A percentile compares a stretch with the other conserved stretches of the same genome.
These are phyloP conservation scores for Coemansia sp. DNA, from an alignment of 192 early-diverging fungal species.

Conservation along the genomic window DNA sequence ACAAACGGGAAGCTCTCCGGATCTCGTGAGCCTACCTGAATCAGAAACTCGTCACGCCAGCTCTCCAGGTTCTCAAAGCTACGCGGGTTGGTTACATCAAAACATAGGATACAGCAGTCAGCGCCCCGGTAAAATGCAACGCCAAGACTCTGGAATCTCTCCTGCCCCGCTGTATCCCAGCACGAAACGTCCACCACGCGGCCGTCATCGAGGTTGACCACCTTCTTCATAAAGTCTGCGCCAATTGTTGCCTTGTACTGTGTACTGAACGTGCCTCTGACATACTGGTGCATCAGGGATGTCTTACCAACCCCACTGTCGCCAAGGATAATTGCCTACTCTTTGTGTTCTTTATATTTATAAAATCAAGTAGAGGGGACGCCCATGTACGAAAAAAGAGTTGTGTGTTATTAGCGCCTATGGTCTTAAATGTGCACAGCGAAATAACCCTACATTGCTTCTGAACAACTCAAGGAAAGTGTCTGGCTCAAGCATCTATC, in stretches of 20 bases:
- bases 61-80: conserved; percentile 94
- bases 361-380: background rate
- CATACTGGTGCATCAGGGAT: conserved; percentile 99
- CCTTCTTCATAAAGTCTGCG: conserved; percentile 98
- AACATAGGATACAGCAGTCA: conserved; percentile 97
- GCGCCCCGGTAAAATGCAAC: conserved; percentile 99
- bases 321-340: conserved; percentile 52
- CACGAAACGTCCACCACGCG: conserved; percentile 93
- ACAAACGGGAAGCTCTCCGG: conserved; percentile 99
- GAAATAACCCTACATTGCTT: background rate
- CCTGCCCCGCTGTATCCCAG: conserved; percentile 99
- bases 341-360: background rate
- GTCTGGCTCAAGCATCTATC: background rate
- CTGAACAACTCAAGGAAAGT: background rate
- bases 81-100: conserved; percentile 93
- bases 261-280: conserved; percentile 93
- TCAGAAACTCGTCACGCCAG: conserved; percentile 98
- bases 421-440: background rate
- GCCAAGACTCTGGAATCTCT: conserved; percentile 96
- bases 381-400: background rate
- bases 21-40: conserved; percentile 90
- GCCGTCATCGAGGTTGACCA: conserved; percentile 86
- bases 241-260: conserved; percentile 99
- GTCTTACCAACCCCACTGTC: conserved; percentile 91
- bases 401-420: background rate